Evolutionary conservation across 139 green algal genomes (phyloP), one percentile per base, ranked within the genome.

Genomic region (Chlorella sp.): DNA sequence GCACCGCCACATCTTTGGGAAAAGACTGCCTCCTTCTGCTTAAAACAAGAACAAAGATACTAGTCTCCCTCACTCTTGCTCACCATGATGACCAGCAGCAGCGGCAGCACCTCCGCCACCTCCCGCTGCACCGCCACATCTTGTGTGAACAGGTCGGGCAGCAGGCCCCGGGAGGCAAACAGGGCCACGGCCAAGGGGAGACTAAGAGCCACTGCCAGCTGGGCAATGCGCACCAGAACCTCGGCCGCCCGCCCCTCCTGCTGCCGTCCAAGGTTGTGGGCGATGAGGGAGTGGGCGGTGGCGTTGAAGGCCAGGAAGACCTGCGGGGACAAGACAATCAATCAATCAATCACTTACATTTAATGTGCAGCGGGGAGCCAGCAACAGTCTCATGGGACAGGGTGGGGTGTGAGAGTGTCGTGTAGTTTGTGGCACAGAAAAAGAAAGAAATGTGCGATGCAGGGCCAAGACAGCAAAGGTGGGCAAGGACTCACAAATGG

Each of bases 121-220:
- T 92, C 91, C 1, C 28, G 40, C 34, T 39, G 69, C 61, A 92
- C 91, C 64, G 66, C 7, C 37, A 22, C 48, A 48, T 92, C 84
- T 32, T 34, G 40, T 5, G 91, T 93, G 85, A 93, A 93, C 69
- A 91, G n/a, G 40, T n/a, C 64, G 1, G 91, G 91, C 34, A 93
- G 89, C 57, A 37, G 22, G n/a, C 48, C 42, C 9, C 85, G 64
- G 16, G n/a, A 53, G 12, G 82, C 34, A 40, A 83, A 87, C 32
- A 93, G 85, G 19, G 32, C 83, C 7, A 83, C 57, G 18, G 37
- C 84, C 40, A 90, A 9, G 0, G 89, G 83, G 22, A 92, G 42
- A 75, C 78, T 86, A 11, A 79, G 18, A 4, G 39, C 84, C 66
- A 92, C 66, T 26, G 84, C 91, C 61, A 93, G 77, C 81, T 93